phyloP scores from a whole-genome alignment of 1,284 basidiomycete species.

The Cutaneotrichosporon cavernicola region DNA sequence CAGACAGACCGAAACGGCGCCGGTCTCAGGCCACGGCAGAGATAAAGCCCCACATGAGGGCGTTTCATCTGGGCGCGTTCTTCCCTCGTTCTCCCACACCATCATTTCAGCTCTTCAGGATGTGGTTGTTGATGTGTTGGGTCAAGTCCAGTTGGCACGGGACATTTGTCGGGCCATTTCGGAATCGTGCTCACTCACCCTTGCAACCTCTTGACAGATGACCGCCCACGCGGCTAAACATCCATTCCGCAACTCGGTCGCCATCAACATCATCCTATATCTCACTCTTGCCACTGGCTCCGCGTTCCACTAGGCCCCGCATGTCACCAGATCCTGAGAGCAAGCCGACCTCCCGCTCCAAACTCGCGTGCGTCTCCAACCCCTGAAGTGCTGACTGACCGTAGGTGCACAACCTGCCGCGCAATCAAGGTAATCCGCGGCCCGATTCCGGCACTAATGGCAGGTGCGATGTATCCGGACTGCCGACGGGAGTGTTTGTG shows the following conservation, averaged over 20 bases:
- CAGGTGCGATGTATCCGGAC: constrained; percentile 35
- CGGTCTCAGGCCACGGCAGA: too few species aligned
- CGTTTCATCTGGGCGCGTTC: too few species aligned
- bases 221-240: background rate
- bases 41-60: too few species aligned
- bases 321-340: constrained; percentile 10
- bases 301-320: background rate
- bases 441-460: constrained; percentile 4
- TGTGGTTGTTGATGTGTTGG: too few species aligned
- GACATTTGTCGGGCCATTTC: constrained; percentile 9
- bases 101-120: too few species aligned
- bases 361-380: constrained; percentile 23
- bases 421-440: constrained; percentile 29
- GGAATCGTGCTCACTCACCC: background rate
- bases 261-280: background rate
- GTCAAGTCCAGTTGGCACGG: background rate
- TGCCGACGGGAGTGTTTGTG: constrained; percentile 25
- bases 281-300: background rate
- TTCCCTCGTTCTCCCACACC: too few species aligned
- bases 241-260: background rate
- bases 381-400: background rate
- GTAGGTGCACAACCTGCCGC: constrained; percentile 34
- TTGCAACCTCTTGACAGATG: too few species aligned
- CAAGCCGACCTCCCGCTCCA: constrained; percentile 19
- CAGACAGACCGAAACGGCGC: too few species aligned